Conservation (phyloP, 2,329 filamentous ascomycete species). For the Monosporascus cannonballus region DNA sequence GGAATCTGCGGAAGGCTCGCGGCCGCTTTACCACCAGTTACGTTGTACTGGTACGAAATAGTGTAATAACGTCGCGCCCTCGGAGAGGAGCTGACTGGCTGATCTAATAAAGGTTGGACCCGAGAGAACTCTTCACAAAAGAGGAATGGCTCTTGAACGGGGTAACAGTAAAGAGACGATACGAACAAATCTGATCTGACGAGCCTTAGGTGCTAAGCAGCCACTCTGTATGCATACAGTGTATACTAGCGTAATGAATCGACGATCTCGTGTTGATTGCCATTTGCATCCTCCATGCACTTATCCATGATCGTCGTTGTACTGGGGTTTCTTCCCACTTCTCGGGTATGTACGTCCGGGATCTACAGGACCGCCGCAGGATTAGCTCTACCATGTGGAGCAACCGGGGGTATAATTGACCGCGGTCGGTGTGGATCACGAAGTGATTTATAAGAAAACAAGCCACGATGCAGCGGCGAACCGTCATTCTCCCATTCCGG, state of each 20-base stretch:
- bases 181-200: too few relatives aligned
- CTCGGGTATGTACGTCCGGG: conserved; percentile 16
- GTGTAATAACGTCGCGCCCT: too few relatives aligned
- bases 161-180: too few relatives aligned
- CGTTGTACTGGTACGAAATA: too few relatives aligned
- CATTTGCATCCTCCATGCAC: conserved; percentile 20
- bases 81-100: too few relatives aligned
- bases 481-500: conserved; percentile 14
- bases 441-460: conserved; percentile 9
- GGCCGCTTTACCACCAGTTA: too few relatives aligned
- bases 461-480: conserved; percentile 20
- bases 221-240: background rate
- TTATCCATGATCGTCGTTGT: conserved; percentile 14
- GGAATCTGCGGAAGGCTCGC: too few relatives aligned
- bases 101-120: too few relatives aligned
- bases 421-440: background rate
- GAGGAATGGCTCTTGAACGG: too few relatives aligned
- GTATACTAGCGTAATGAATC: conserved; percentile 1
- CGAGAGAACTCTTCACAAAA: too few relatives aligned
- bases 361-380: conserved; percentile 12
- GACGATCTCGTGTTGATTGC: conserved; percentile 13
- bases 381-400: conserved; percentile 8
- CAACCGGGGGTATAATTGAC: background rate
- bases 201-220: too few relatives aligned
- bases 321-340: conserved; percentile 17